Evolutionary conservation across 1,284 basidiomycete genomes (phyloP).

Genomic region (Erythrobasidium hasegawianum): DNA sequence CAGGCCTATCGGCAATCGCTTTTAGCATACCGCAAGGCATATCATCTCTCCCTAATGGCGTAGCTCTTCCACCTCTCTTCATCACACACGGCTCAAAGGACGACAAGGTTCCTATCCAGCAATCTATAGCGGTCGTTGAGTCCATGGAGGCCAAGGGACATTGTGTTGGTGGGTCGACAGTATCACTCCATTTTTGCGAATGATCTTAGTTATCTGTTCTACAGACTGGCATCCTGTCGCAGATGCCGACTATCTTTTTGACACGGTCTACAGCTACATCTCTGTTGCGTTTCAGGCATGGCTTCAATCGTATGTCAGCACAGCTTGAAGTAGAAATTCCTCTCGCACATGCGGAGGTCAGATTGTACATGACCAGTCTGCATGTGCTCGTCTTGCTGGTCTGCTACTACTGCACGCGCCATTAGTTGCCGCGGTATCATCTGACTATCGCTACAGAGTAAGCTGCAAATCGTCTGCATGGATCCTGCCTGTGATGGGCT

Average conservation of each 20-base stretch:
- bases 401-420: too few species aligned
- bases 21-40: background rate
- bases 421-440: too few species aligned
- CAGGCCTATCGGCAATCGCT: constrained; percentile 1
- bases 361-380: too few species aligned
- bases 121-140: constrained; percentile 1
- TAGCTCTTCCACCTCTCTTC: constrained; percentile 1
- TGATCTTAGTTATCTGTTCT: background rate
- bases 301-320: background rate
- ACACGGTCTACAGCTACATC: background rate
- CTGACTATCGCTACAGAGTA: too few species aligned
- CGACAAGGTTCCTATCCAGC: background rate
- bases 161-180: background rate
- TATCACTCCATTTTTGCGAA: background rate
- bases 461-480: too few species aligned
- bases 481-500: too few species aligned
- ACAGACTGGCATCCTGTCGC: background rate
- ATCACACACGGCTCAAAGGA: constrained; percentile 1
- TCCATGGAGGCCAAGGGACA: background rate
- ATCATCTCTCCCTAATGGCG: background rate
- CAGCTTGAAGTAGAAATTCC: background rate
- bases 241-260: background rate
- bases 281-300: background rate
- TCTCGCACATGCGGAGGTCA: too few species aligned
- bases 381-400: too few species aligned